Evolutionary conservation across 2,329 filamentous ascomycete species (phyloP).

Genomic region (Clonostachys solani): DNA sequence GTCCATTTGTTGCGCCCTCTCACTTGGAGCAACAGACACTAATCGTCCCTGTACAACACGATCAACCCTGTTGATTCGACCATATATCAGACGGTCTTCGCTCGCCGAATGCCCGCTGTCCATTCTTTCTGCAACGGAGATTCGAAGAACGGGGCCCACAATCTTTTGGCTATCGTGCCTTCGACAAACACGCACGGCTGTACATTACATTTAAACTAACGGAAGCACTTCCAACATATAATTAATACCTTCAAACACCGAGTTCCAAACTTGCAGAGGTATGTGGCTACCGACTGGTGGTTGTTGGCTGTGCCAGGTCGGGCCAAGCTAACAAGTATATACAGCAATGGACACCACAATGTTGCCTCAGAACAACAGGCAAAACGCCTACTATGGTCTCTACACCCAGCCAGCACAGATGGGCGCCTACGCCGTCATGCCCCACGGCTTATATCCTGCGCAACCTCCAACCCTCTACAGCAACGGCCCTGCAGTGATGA

Average conservation of each 20-base stretch:
- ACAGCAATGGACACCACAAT: slow-evolving; percentile 60
- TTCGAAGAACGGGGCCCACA: slow-evolving; percentile 3
- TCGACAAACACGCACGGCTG: neutral
- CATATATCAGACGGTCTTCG: neutral
- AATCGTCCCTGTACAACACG: slow-evolving; percentile 3
- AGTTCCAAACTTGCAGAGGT: slow-evolving; percentile 6
- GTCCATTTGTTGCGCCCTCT: too few relatives aligned
- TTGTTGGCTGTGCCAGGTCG: too few relatives aligned
- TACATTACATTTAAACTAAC: slow-evolving; percentile 1
- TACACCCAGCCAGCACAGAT: slow-evolving; percentile 26
- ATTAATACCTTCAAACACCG: neutral
- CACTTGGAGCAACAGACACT: slow-evolving; percentile 1
- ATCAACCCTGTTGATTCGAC: slow-evolving; percentile 7
- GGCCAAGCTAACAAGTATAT: neutral
- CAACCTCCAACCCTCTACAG: slow-evolving; percentile 54
- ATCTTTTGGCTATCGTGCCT: slow-evolving; percentile 3
- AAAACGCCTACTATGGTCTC: slow-evolving; percentile 80
- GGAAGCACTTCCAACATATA: neutral
- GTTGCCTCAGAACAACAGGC: slow-evolving; percentile 59
- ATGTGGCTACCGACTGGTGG: slow-evolving; percentile 1
- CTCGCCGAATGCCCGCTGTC: slow-evolving; percentile 1
- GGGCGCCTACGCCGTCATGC: slow-evolving; percentile 54
- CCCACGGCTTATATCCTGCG: slow-evolving; percentile 62
- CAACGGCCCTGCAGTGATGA: slow-evolving; percentile 60
- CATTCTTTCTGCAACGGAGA: slow-evolving; percentile 2